Evolutionary conservation across 345 rosid genomes (phyloP), one percentile per base, ranked within the genome.

Genomic region (Eucalyptus pumila): DNA sequence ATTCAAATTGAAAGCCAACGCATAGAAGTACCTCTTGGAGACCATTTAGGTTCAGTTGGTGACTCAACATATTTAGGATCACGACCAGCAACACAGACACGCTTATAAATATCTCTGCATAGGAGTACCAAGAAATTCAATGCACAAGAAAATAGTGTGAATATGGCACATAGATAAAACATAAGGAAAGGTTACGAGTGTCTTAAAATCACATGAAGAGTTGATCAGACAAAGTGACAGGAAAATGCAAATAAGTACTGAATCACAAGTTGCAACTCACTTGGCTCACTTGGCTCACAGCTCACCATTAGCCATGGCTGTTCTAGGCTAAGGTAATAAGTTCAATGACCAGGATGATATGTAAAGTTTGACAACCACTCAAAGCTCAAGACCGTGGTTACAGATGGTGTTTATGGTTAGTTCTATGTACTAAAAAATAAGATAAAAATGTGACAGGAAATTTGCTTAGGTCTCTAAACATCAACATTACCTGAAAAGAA

Each of bases 21-120:
- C 13, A 83, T 88, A 37, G 40, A 60, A 49, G 58, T 92, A 97
- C 99, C 99, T 91, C 91, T 90, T 67, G 98, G 89, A 44, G 99
- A 98, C 99, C 99, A 98, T 92, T 96, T 96, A 8, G 98, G 99
- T 90, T 98, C 99, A 62, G 96, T 95, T 76, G 99, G 98, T 72
- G 99, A 95, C 93, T 98, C 99, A 62, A 95, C 91, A 88, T 93
- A 83, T n/a, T 93, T 89, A 67, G 96, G 94, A 94, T 96, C 96
- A 91, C 86, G 89, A 89, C 99, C 98, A 90, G 99, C 96, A 87
- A 98, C 94, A 90, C 98, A 97, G 42, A 91, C 86, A 34, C 96
- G 95, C 60, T 94, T 94, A 89, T 92, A 89, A 87, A 96, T 85
- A 86, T 92, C 96, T 90, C 99, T 98, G 93, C 92, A 88, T 72